Evolutionary conservation across 2,329 filamentous ascomycete species (phyloP).

Genomic region (Blumeriella jaapii): DNA sequence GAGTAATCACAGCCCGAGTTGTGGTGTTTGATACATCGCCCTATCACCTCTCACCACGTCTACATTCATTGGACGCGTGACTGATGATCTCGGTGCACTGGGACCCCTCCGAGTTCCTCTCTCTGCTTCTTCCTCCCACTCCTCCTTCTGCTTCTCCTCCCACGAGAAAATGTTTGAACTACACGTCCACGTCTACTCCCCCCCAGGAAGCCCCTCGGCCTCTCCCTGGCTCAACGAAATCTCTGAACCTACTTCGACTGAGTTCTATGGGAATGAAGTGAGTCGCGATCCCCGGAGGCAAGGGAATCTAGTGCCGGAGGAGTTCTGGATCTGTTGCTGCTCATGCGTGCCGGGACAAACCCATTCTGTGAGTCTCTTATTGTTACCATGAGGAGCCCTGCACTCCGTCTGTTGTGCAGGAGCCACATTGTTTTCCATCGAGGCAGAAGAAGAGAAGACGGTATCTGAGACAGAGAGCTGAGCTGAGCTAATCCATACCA

Average conservation of each 20-base stretch:
- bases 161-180: no score
- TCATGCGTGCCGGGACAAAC: conserved; percentile 1
- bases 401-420: neutral
- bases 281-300: no score
- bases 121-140: no score
- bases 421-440: neutral
- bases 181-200: no score
- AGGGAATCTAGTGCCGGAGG: conserved; percentile 6
- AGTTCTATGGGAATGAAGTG: neutral
- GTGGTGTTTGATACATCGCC: no score
- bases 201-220: no score
- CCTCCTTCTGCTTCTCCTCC: no score
- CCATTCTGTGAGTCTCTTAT: conserved; percentile 6
- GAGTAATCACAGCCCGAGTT: no score
- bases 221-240: neutral
- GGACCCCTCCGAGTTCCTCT: no score
- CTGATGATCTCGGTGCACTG: no score
- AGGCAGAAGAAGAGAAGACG: neutral
- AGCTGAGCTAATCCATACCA: neutral
- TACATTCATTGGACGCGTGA: no score
- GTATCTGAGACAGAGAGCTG: neutral
- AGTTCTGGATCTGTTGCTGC: conserved; percentile 19
- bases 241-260: neutral
- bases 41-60: no score
- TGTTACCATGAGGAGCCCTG: neutral